Evolutionary conservation across 1,284 basidiomycete species (phyloP), one percentile per base, ranked within the genome.

Genomic region (Ceratobasidium theobromae): DNA sequence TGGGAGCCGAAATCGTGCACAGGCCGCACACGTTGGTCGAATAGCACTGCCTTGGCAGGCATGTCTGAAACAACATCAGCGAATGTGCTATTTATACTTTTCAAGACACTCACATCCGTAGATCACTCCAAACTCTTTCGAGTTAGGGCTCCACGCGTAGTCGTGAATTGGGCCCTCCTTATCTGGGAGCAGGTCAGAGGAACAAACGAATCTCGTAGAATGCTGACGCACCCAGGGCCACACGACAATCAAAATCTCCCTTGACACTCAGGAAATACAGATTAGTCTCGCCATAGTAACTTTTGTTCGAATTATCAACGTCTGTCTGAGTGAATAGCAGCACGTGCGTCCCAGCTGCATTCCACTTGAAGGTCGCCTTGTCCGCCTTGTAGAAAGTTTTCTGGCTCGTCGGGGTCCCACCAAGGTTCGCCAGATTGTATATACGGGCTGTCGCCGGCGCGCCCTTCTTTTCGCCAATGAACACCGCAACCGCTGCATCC

Each of bases 111-210:
- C 73, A 94, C 92, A 98, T 71, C 96, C 95, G 75, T 98, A 98
- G 52, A 95, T 88, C 38, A 98, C 95, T 68, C 88, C 87, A 74
- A 98, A 99, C 77, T 99, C 96, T 75, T 95, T 93, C 64, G 91
- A 93, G 73, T 94, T 97, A n/a, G 96, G 95, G 72, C 88, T 95
- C 96, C 96, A 99, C 18, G 86, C 81, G 73, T 97, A 97, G 75
- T 98, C 96, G 74, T 98, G 95, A 71, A 99, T 94, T 0, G 95
- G 95, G 0, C 97, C 97, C 70, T 98, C 95, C 80, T 97, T 98
- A 79, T 98, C 95, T 78, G 68, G 21, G 40, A 4, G 23, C 16
- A 12, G 23, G 35, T 53, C 11, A 66, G 27, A 14, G 35, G n/a
- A 14, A 53, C 40, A 23, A 18, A 18, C 23, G 18, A 18, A 35